Evolutionary conservation across 495 filamentous ascomycete species (phyloP), one percentile per base, ranked within the genome.

Genomic region (Lentithecium fluviatile): DNA sequence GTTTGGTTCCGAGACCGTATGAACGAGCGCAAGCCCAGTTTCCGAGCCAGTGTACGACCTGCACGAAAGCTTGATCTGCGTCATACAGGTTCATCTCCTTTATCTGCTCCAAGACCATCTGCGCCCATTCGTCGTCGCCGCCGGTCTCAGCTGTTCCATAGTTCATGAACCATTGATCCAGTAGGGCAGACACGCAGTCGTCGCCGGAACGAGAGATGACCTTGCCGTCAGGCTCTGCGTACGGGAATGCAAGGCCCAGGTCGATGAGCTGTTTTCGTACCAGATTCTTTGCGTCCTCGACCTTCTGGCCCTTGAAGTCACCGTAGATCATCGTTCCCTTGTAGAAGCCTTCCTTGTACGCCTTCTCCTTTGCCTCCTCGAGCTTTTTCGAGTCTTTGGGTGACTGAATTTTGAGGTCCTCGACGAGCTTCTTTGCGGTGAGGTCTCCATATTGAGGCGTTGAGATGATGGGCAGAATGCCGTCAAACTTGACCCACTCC

Each of bases 281-380:
- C 71, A 94, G 89, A 29, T 87, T 84, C 77, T 98, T 98, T 20
- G 86, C 91, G 40, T 79, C 80, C 66, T 90, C 85, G 38, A 98
- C 94, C 54, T 88, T 79, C 74, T 91, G 82, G 25, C 91, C 94
- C 74, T 86, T 89, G 77, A 88, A 97, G 20, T 96, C 89, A 46
- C 94, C 94, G 53, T 88, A 80, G 40, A 90, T 73, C 89, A 98
- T 94, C 42, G 81, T 89, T 49, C 94, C 94, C 76, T 95, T 88
- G 78, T 97, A 98, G 79, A 89, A 97, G n/a, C 89, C 94, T 71
- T 96, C 92, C 72, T 91, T 95, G 78, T 98, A 98, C 4, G 94
- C 94, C 47, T 93, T 76, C 58, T 97, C 93, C 77, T 98, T 98
- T 29, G 94, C 94, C 77, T 97, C 87, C 23, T 86, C 86, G 15